Evolutionary conservation across 1,284 basidiomycete species (phyloP), one percentile per base, ranked within the genome.

Genomic region (Cryptococcus neoformans): DNA sequence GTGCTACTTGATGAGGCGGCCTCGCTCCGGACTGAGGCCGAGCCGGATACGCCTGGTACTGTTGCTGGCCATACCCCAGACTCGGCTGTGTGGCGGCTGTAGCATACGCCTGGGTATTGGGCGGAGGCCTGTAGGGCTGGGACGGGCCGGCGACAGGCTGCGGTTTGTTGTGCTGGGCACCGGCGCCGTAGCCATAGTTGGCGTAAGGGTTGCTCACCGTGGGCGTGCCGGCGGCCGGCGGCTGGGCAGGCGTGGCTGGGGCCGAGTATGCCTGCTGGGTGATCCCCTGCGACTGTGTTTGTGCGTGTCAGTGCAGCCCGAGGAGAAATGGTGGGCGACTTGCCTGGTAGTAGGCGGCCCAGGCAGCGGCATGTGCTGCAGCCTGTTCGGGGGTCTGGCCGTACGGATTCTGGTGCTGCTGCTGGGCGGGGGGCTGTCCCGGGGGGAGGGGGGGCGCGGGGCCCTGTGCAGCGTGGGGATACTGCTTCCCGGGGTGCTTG

Each of bases 341-440:
- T 28, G 72, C 74, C 69, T 74, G 72, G 55, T 76, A 76, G 57
- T 76, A 76, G 3, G 74, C 74, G 10, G 73, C 72, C 74, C 74
- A 76, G 6, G 74, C 74, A 2, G 74, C 74, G 1, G 72, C 72
- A 55, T 74, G 72, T 17, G 71, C 71, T 10, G 61, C 59, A 45
- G 62, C 54, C 34, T 60, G 62, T 34, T 47, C 46, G 7, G 46
- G 46, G 10, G 51, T 46, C 49, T 65, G 63, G 37, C 66, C 64
- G 48, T 64, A 62, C 34, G 59, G 59, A 14, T 62, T 59, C 37
- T 52, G 49, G 47, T 62, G 62, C 44, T 60, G 58, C 53, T 87
- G 87, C 74, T 81, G 81, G 21, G 80, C 81, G 38, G 78, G 79
- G 10, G 70, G 76, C 6, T 70, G 71, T 1, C 65, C 70, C 16